Evolutionary conservation across 2,329 filamentous ascomycete species (phyloP), one percentile per base, ranked within the genome.

Genomic region (Sarocladium oryzae): DNA sequence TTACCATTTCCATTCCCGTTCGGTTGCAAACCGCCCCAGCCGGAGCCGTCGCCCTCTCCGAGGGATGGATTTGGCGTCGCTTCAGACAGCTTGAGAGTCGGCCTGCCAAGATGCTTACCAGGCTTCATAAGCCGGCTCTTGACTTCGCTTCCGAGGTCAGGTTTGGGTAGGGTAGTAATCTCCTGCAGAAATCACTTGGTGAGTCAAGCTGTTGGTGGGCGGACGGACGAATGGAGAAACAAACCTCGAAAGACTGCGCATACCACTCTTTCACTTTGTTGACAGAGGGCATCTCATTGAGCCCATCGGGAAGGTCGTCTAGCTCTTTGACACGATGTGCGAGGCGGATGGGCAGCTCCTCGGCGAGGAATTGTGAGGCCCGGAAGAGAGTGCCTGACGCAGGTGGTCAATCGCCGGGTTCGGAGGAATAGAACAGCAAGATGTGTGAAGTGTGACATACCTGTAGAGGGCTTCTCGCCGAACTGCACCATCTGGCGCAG

Each of bases 401-500:
- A 30, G 48, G 45, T 54, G n/a, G 23, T 53, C 37, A 58, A 52
- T 28, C n/a, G 46, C 33, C 33, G 18, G 24, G 20, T 24, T 37
- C 46, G 30, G 32, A 49, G 50, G 18, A n/a, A 8, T 32, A n/a
- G n/a, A n/a, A n/a, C n/a, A n/a, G n/a, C n/a, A n/a, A n/a, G 28
- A 32, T 8, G 7, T 18, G 20, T n/a, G 6, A 13, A 18, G n/a
- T 33, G 49, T 38, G 46, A 36, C 52, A 52, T 75, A 93, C 89
- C 89, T 61, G 85, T 88, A 15, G 91, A 96, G 50, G 92, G 91
- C 68, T 84, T 88, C 75, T 96, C 90, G 65, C 92, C 92, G 69
- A 97, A 97, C 70, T 97, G 92, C 53, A 97, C 92, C 93, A 99
- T 99, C 78, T 99, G 93, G 68, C 93, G 83, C 70, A 99, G 78